phyloP scores from a whole-genome alignment of 768 basidiomycete species.

The Candolleomyces aberdarensis region DNA sequence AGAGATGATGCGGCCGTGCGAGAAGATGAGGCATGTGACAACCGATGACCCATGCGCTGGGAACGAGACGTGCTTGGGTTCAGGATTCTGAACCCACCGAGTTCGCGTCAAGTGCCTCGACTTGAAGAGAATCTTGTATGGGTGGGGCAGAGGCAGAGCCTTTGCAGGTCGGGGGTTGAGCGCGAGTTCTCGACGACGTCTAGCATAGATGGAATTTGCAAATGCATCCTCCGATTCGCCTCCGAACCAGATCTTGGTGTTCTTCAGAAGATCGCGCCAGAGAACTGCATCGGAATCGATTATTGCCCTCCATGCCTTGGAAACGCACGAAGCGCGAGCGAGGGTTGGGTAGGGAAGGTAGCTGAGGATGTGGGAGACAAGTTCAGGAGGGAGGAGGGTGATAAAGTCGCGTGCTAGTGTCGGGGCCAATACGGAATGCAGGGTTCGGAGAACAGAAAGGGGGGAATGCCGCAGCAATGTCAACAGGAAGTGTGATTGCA shows the following conservation, averaged over 20 bases:
- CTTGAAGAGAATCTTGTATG: slow-evolving; percentile 92
- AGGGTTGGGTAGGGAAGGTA: slow-evolving; percentile 81
- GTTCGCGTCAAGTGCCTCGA: slow-evolving; percentile 79
- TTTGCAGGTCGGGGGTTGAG: slow-evolving; percentile 29
- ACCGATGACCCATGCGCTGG: slow-evolving; percentile 86
- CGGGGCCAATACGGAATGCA: slow-evolving; percentile 85
- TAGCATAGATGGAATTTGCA: slow-evolving; percentile 64
- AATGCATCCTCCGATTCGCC: slow-evolving; percentile 81
- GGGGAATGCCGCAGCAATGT: slow-evolving; percentile 91
- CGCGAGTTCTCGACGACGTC: slow-evolving; percentile 46
- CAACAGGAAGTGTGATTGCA: slow-evolving; percentile 93
- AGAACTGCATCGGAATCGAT: slow-evolving; percentile 89
- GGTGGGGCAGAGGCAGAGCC: slow-evolving; percentile 72
- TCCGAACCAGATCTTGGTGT: slow-evolving; percentile 87
- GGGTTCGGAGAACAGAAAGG: slow-evolving; percentile 83
- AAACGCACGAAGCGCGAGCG: slow-evolving; percentile 85
- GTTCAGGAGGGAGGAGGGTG: slow-evolving; percentile 85
- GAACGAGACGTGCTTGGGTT: slow-evolving; percentile 78
- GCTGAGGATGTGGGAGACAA: slow-evolving; percentile 84
- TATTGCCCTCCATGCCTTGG: slow-evolving; percentile 84
- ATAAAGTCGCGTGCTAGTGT: slow-evolving; percentile 95
- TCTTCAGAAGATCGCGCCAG: slow-evolving; percentile 85
- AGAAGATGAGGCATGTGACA: slow-evolving; percentile 95
- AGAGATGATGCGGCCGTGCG: slow-evolving; percentile 90
- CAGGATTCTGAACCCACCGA: slow-evolving; percentile 73